Evolutionary conservation across 2,329 filamentous ascomycete genomes (phyloP).

Genomic region (Fusarium sp.): DNA sequence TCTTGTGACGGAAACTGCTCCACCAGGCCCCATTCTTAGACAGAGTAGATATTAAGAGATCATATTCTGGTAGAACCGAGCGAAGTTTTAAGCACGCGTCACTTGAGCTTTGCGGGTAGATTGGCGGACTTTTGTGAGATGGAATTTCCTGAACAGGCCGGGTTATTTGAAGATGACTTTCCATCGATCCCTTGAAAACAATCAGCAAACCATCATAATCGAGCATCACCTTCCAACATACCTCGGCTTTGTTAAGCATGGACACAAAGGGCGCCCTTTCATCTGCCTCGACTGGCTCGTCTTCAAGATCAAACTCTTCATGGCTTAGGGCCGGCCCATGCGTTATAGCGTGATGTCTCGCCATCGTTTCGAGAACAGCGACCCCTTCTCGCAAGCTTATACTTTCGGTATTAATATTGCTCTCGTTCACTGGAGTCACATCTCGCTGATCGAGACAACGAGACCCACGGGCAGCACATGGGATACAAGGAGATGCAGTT

Average conservation of each 20-base stretch:
- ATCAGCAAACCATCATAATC: not conserved
- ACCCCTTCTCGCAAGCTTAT: not conserved
- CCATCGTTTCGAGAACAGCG: not conserved
- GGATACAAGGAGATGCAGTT: not conserved
- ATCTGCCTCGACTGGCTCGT: not conserved
- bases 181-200: not conserved
- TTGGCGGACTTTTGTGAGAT: not conserved
- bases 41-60: not conserved
- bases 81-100: not conserved
- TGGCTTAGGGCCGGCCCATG: fast-evolving
- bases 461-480: not conserved
- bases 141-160: fast-evolving
- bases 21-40: not conserved
- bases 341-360: not conserved
- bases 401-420: not conserved
- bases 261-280: not conserved
- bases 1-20: not conserved
- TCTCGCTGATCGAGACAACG: not conserved
- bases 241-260: not conserved
- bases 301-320: not conserved
- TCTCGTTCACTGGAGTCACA: not conserved
- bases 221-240: too few relatives aligned
- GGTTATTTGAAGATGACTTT: too few relatives aligned
- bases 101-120: not conserved
- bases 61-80: not conserved